A percentile compares a stretch with the other conserved stretches of the same genome.
phyloP scores from a whole-genome alignment of 768 basidiomycete genomes.

The Boletus subcaerulescens region DNA sequence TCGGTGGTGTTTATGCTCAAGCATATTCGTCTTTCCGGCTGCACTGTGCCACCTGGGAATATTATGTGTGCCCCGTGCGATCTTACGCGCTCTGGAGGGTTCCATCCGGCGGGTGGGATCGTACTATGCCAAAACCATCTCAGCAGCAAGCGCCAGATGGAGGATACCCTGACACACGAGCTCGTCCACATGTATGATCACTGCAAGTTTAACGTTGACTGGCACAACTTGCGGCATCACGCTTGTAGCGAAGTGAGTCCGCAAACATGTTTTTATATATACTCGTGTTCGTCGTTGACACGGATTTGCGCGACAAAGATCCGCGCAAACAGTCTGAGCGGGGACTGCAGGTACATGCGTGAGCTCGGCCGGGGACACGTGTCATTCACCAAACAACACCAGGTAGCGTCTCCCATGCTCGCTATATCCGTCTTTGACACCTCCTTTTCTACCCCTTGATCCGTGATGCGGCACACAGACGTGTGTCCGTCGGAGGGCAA shows the following conservation, averaged over 20 bases:
- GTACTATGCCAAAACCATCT: slow-evolving; percentile 85
- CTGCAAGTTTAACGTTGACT: slow-evolving; percentile 91
- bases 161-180: slow-evolving; percentile 91
- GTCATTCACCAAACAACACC: slow-evolving; percentile 89
- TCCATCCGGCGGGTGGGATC: slow-evolving; percentile 76
- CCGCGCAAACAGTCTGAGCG: slow-evolving; percentile 89
- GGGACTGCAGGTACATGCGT: slow-evolving; percentile 85
- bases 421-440: slow-evolving; percentile 10
- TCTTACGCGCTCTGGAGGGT: slow-evolving; percentile 72
- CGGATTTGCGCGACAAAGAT: slow-evolving; percentile 55
- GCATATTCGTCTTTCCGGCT: slow-evolving; percentile 76
- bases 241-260: slow-evolving; percentile 90
- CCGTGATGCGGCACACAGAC: slow-evolving; percentile 44
- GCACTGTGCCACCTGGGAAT: slow-evolving; percentile 65
- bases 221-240: slow-evolving; percentile 87
- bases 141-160: slow-evolving; percentile 81
- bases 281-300: background rate
- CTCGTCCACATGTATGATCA: slow-evolving; percentile 95
- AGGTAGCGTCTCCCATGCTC: slow-evolving; percentile 47
- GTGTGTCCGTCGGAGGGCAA: slow-evolving; percentile 86
- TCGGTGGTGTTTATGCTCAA: slow-evolving; percentile 88
- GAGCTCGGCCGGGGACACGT: slow-evolving; percentile 77
- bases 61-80: slow-evolving; percentile 87
- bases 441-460: slow-evolving; percentile 5
- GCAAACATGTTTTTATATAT: background rate